Conservation (phyloP, 2,329 filamentous ascomycete species). For the Aureobasidium sp. region DNA sequence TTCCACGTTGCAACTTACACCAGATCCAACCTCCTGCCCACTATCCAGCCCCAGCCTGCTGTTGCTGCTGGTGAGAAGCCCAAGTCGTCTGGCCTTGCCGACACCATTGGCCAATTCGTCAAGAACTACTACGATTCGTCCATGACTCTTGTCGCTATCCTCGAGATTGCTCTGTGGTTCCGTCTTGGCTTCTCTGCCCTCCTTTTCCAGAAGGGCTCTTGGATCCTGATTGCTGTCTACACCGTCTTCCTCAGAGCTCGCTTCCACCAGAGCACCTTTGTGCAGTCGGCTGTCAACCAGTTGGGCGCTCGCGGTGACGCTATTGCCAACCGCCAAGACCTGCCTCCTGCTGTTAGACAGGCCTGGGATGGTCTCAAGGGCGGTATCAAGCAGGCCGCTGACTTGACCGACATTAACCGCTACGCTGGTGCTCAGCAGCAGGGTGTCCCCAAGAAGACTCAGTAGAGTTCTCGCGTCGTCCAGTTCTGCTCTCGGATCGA, state of each 20-base stretch:
- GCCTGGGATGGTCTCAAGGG: constrained; percentile 76
- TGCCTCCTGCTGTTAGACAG: constrained; percentile 70
- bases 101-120: constrained; percentile 85
- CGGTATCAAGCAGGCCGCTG: constrained; percentile 64
- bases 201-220: constrained; percentile 83
- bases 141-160: constrained; percentile 84
- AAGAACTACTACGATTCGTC: constrained; percentile 96
- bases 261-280: constrained; percentile 82
- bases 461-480: constrained; percentile 33
- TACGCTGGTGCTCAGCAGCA: constrained; percentile 49
- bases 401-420: constrained; percentile 69
- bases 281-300: constrained; percentile 73
- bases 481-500: background rate
- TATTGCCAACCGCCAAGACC: constrained; percentile 76
- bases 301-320: constrained; percentile 72
- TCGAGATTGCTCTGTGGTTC: constrained; percentile 83
- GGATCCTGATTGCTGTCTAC: constrained; percentile 81
- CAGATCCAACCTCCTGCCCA: constrained; percentile 86
- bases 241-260: constrained; percentile 87
- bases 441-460: constrained; percentile 58
- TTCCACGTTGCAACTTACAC: constrained; percentile 98
- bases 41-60: constrained; percentile 60
- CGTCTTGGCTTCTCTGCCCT: constrained; percentile 75
- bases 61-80: constrained; percentile 51
- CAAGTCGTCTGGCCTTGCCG: constrained; percentile 60